These are phyloP conservation scores for Wickerhamomyces sydowiorum DNA, from an alignment of 805 yeast genomes.

Conservation along the genomic window DNA sequence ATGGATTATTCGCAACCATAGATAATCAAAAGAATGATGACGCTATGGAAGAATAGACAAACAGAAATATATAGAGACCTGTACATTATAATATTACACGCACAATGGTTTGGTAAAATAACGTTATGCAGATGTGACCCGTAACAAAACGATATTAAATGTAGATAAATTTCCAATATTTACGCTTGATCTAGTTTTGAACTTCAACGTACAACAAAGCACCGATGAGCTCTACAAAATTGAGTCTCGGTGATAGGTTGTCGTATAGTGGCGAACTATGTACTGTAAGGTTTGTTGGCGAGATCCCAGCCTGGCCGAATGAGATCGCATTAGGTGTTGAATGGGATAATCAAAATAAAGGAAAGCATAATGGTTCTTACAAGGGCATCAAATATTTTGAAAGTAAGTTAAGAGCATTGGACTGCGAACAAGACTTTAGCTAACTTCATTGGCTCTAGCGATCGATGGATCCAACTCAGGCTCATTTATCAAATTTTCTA, in stretches of 20 bases:
- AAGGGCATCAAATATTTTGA: slow-evolving; percentile 53
- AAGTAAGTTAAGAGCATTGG: slow-evolving; percentile 19
- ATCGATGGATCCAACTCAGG: slow-evolving; percentile 39
- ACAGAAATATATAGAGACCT: background rate
- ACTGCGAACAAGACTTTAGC: slow-evolving; percentile 6
- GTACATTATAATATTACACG: background rate
- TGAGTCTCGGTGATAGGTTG: slow-evolving; percentile 30
- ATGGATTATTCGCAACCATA: slow-evolving; percentile 55
- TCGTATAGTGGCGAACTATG: slow-evolving; percentile 42
- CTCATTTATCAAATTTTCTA: slow-evolving; percentile 51
- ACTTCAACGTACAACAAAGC: no score
- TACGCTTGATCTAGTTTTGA: no score
- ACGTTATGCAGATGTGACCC: no score
- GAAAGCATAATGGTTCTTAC: slow-evolving; percentile 64
- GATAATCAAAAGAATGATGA: slow-evolving; percentile 26
- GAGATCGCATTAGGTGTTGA: slow-evolving; percentile 67
- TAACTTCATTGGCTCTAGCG: no score
- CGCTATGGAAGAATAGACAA: slow-evolving; percentile 10
- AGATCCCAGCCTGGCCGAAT: slow-evolving; percentile 56
- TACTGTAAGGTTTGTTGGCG: slow-evolving; percentile 60
- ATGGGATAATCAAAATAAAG: slow-evolving; percentile 72
- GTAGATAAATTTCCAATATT: no score
- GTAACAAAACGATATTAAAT: no score
- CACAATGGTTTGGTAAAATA: no score
- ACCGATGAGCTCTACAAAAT: no score